Conservation (phyloP, 345 rosid species). For the Salix purpurea region DNA sequence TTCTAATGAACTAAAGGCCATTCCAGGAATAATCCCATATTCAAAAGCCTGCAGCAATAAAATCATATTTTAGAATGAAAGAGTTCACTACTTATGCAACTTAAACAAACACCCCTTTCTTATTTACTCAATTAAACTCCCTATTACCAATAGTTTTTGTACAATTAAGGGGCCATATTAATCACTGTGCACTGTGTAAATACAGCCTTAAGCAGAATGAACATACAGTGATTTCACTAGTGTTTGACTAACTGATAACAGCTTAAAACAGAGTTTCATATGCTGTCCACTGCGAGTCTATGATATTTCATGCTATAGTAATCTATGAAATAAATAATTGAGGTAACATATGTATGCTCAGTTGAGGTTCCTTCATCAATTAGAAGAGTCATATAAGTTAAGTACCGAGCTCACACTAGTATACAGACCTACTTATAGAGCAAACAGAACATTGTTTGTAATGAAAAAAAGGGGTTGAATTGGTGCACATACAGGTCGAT, state of each 20-base stretch:
- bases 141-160: not conserved
- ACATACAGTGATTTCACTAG: not conserved
- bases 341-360: not conserved
- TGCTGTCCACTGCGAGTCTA: not conserved
- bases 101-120: not conserved
- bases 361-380: not conserved
- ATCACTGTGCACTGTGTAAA: not conserved
- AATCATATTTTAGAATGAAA: slow-evolving; percentile 20
- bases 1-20: slow-evolving; percentile 73
- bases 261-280: not conserved
- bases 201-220: not conserved
- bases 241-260: not conserved
- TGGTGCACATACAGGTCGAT: slow-evolving; percentile 68
- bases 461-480: not conserved
- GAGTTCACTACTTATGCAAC: not conserved
- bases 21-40: slow-evolving; percentile 80
- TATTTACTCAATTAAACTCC: not conserved
- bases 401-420: not conserved
- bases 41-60: slow-evolving; percentile 65
- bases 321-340: not conserved
- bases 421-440: too few species aligned
- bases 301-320: not conserved
- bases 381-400: not conserved
- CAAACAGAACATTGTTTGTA: not conserved
- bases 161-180: not conserved